phyloP scores from a whole-genome alignment of 2,329 filamentous ascomycete genomes.

The Dothideomycetidae sp. region DNA sequence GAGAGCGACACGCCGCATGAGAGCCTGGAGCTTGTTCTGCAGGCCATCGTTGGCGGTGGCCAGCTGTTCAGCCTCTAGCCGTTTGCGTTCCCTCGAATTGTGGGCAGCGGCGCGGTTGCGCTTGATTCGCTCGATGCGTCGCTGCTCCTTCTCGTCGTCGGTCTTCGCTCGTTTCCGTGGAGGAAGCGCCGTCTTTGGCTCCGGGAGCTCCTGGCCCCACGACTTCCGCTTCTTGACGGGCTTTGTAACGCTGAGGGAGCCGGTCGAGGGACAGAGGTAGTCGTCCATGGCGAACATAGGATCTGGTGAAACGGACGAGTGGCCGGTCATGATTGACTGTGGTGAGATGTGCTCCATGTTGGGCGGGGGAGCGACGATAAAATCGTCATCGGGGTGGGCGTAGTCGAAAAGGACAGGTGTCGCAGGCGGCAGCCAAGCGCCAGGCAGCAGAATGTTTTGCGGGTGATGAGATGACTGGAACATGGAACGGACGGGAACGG shows the following conservation, averaged over 20 bases:
- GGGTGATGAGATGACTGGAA: constrained; percentile 7
- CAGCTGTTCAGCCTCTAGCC: constrained; percentile 75
- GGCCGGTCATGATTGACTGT: constrained; percentile 8
- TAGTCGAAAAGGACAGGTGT: constrained; percentile 5
- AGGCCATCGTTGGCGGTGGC: constrained; percentile 29
- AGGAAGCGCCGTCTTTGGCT: constrained; percentile 90
- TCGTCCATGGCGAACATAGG: constrained; percentile 9
- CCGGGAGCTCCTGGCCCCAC: constrained; percentile 92
- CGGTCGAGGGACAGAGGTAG: constrained; percentile 3
- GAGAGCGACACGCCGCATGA: constrained; percentile 9
- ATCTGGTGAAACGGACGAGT: constrained; percentile 8
- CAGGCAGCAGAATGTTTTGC: constrained; percentile 7
- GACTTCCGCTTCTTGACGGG: constrained; percentile 88
- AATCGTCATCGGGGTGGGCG: constrained; percentile 6
- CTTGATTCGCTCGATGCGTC: constrained; percentile 90
- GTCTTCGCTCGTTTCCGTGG: constrained; percentile 97
- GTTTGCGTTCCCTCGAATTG: constrained; percentile 88
- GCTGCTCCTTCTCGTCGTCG: constrained; percentile 96
- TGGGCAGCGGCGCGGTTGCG: constrained; percentile 91
- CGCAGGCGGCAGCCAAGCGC: constrained; percentile 3
- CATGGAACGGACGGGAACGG: constrained; percentile 7
- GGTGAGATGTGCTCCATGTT: constrained; percentile 10
- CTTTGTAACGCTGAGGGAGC: constrained; percentile 31
- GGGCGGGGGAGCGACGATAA: constrained; percentile 4
- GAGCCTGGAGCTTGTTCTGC: constrained; percentile 1